Evolutionary conservation across 2,329 filamentous ascomycete species (phyloP).

Genomic region (Tolypocladium pustulatum): DNA sequence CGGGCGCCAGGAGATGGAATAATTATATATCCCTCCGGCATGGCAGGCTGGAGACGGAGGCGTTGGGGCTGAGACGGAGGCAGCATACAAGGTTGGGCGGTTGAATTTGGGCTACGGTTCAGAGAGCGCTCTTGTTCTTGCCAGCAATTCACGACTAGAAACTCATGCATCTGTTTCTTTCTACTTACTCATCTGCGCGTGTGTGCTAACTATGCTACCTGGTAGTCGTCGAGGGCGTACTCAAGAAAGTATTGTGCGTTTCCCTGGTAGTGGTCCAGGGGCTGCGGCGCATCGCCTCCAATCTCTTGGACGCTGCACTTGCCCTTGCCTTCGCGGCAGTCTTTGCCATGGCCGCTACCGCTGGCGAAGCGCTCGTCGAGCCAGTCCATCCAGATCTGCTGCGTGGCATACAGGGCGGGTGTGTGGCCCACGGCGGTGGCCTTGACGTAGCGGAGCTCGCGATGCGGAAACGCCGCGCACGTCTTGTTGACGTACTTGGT

Average conservation of each 20-base stretch:
- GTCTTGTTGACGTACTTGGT: slow-evolving; percentile 9
- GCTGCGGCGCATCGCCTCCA: slow-evolving; percentile 3
- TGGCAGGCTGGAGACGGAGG: not conserved
- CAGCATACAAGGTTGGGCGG: not conserved
- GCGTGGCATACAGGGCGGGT: slow-evolving; percentile 9
- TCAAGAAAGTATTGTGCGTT: slow-evolving; percentile 4
- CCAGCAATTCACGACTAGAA: not conserved
- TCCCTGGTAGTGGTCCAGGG: slow-evolving; percentile 5
- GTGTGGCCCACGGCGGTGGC: slow-evolving; percentile 8
- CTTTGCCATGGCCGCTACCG: not conserved
- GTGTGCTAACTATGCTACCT: not conserved
- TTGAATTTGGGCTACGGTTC: not conserved
- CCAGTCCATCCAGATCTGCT: slow-evolving; percentile 14
- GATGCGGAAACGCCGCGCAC: slow-evolving; percentile 7
- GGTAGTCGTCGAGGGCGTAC: slow-evolving; percentile 3
- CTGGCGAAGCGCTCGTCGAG: slow-evolving; percentile 9
- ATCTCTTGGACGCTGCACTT: slow-evolving; percentile 2
- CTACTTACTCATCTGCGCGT: not conserved
- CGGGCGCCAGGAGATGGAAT: not conserved
- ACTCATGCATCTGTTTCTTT: not conserved
- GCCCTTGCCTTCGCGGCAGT: not conserved
- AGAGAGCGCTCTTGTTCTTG: not conserved
- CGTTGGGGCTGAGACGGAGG: not conserved
- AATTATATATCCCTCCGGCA: not conserved
- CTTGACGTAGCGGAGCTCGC: slow-evolving; percentile 9